These are phyloP conservation scores for Apostasia ramifera DNA, from an alignment of 106 monocot genomes.

Conservation along the genomic window DNA sequence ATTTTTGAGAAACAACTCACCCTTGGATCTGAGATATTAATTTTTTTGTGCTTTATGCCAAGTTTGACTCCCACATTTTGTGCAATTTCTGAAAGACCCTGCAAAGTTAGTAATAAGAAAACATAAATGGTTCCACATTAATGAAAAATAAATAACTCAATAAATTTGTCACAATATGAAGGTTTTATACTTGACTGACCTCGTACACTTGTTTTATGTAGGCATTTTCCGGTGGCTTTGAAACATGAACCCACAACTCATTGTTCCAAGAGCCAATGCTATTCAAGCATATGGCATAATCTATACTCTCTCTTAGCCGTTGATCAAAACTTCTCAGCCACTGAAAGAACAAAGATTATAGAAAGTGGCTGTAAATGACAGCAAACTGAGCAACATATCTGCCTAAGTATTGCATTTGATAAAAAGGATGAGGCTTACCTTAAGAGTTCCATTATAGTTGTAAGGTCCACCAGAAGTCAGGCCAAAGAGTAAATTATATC, in stretches of 20 bases:
- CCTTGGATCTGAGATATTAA: slow-evolving; percentile 90
- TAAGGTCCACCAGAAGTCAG: slow-evolving; percentile 99
- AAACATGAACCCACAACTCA: slow-evolving; percentile 90
- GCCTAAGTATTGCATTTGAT: neutral
- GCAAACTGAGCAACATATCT: too few relatives aligned
- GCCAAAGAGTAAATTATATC: slow-evolving; percentile 95
- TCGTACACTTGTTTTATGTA: slow-evolving; percentile 90
- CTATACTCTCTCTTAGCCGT: slow-evolving; percentile 92
- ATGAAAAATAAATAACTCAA: slow-evolving; percentile 1
- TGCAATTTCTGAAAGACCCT: slow-evolving; percentile 83
- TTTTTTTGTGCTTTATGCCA: slow-evolving; percentile 95
- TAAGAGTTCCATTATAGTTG: slow-evolving; percentile 96
- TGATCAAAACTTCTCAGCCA: slow-evolving; percentile 97
- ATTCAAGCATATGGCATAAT: slow-evolving; percentile 98
- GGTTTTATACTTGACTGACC: slow-evolving; percentile 27
- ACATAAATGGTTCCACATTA: neutral
- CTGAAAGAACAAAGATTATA: slow-evolving; percentile 31
- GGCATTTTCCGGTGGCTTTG: slow-evolving; percentile 95
- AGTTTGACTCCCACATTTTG: slow-evolving; percentile 67
- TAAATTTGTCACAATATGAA: neutral
- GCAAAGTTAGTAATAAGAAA: slow-evolving; percentile 12
- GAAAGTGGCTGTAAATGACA: neutral
- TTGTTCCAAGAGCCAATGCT: slow-evolving; percentile 80
- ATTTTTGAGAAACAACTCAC: slow-evolving; percentile 35
- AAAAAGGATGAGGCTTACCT: slow-evolving; percentile 31